Evolutionary conservation across 2,329 filamentous ascomycete genomes (phyloP).

Genomic region (Phialocephala sp.): DNA sequence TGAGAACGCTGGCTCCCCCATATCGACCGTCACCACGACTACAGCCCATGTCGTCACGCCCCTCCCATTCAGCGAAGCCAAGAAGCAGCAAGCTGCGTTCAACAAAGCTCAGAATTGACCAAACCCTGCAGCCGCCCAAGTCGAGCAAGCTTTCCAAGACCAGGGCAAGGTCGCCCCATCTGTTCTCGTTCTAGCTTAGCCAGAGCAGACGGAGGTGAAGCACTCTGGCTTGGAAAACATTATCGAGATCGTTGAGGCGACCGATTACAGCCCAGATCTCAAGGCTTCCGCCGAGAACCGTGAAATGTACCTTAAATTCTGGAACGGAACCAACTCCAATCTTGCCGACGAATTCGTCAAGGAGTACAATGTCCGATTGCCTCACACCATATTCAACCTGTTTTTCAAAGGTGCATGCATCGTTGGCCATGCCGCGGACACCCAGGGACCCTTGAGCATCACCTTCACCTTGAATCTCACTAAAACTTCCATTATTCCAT

Average conservation of each 20-base stretch:
- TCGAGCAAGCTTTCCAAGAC: not conserved
- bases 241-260: not conserved
- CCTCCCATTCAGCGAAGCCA: not conserved
- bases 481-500: not conserved
- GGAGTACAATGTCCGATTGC: constrained; percentile 1
- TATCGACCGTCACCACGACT: not conserved
- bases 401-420: not conserved
- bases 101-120: not conserved
- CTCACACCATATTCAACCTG: not conserved
- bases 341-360: not conserved
- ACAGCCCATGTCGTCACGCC: not conserved
- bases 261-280: not conserved
- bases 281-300: not conserved
- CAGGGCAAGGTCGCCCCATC: not conserved
- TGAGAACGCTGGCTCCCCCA: too few species aligned
- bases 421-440: not conserved
- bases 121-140: not conserved
- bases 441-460: not conserved
- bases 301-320: constrained; percentile 1
- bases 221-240: constrained; percentile 6
- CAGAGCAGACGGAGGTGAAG: not conserved
- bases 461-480: not conserved
- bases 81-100: not conserved
- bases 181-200: not conserved
- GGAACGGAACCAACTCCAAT: constrained; percentile 3